phyloP scores from a whole-genome alignment of 129 eudicot genomes.

The Deinandra increscens region DNA sequence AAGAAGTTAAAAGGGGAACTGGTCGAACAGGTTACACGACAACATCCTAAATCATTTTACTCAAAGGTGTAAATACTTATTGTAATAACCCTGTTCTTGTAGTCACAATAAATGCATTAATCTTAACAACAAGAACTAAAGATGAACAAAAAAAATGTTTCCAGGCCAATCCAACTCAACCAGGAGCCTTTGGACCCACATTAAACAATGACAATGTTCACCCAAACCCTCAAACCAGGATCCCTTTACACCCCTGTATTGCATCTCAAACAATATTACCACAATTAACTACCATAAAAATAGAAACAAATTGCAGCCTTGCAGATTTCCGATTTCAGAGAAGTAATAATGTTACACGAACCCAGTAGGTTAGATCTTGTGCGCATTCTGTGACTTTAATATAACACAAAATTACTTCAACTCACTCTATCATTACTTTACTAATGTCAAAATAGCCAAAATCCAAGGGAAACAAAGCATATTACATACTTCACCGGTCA shows the following conservation, averaged over 20 bases:
- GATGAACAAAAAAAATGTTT: not conserved
- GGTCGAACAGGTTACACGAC: not conserved
- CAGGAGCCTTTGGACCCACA: not conserved
- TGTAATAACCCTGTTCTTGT: not conserved
- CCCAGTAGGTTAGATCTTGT: not conserved
- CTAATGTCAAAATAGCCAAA: not conserved
- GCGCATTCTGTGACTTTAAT: not conserved
- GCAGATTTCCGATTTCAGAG: not conserved
- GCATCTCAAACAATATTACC: not conserved
- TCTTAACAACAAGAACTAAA: not conserved
- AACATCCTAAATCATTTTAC: not conserved
- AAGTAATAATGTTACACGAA: not conserved
- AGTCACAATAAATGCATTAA: not conserved
- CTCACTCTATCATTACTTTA: not conserved
- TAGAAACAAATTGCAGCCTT: not conserved
- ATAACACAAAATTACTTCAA: not conserved
- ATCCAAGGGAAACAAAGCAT: not conserved
- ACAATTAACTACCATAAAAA: not conserved
- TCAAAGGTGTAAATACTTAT: not conserved
- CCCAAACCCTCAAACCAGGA: not conserved
- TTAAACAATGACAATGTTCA: too few species aligned
- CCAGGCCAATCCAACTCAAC: not conserved
- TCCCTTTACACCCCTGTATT: not conserved
- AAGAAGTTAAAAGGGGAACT: not conserved
- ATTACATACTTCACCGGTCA: not conserved